Conservation (phyloP, 176 grass and related monocot species). For the Zea mays region Zm-B73-REFERENCE-NAM-5.0 NC_050102.1:112060001-112060500, state of each 20-base stretch:
- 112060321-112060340: neutral
- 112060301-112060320: neutral
- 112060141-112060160: slow-evolving; percentile 54
- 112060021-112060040: slow-evolving; percentile 5
- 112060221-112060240: slow-evolving; percentile 17
- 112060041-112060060: slow-evolving; percentile 53
- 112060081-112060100: slow-evolving; percentile 28
- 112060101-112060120: neutral
- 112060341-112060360: neutral
- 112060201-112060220: slow-evolving; percentile 27
- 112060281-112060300: neutral
- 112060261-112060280: neutral
- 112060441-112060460: too few species aligned
- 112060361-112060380: neutral
- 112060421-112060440: too few species aligned
- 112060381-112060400: too few species aligned
- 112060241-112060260: neutral
- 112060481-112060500: too few species aligned
- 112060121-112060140: slow-evolving; percentile 56
- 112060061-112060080: slow-evolving; percentile 51
- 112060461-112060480: too few species aligned
- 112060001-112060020: neutral
- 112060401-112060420: too few species aligned
- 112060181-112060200: neutral
- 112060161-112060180: slow-evolving; percentile 31